These are phyloP conservation scores for Colletotrichum australisinense DNA, from an alignment of 2,329 filamentous ascomycete species.

Conservation along the genomic window DNA sequence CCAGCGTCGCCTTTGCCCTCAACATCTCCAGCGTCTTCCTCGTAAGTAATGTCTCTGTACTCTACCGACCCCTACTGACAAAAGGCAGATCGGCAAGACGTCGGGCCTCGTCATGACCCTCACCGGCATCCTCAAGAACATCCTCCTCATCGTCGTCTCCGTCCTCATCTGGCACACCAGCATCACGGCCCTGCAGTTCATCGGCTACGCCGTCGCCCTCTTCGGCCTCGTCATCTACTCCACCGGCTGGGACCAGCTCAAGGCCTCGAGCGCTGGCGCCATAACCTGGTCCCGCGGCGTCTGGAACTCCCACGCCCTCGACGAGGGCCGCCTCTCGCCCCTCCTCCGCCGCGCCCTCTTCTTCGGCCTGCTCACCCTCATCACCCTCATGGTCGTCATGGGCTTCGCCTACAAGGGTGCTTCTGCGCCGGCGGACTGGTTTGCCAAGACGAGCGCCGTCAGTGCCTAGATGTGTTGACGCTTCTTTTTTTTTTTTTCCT, in stretches of 20 bases:
- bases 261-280: conserved; percentile 29
- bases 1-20: conserved; percentile 81
- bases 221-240: conserved; percentile 63
- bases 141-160: conserved; percentile 81
- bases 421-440: conserved; percentile 24
- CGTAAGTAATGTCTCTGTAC: conserved; percentile 61
- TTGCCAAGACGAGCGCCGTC: conserved; percentile 1
- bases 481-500: too few species aligned
- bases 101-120: conserved; percentile 88
- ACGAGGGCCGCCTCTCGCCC: conserved; percentile 39
- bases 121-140: conserved; percentile 88
- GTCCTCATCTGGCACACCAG: conserved; percentile 83
- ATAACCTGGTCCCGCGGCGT: conserved; percentile 32
- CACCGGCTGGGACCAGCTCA: conserved; percentile 48
- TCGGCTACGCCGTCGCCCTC: conserved; percentile 81
- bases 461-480: neutral
- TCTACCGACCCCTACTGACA: conserved; percentile 23
- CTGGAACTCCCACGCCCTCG: conserved; percentile 33
- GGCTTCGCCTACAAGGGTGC: conserved; percentile 34
- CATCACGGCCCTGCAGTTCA: conserved; percentile 76
- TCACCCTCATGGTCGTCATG: conserved; percentile 37
- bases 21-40: conserved; percentile 90
- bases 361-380: conserved; percentile 32
- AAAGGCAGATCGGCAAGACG: conserved; percentile 81
- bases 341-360: conserved; percentile 39